Evolutionary conservation across 78 protist genomes (phyloP), one percentile per base, ranked within the genome.

Genomic region (Protostelium mycophagum): DNA sequence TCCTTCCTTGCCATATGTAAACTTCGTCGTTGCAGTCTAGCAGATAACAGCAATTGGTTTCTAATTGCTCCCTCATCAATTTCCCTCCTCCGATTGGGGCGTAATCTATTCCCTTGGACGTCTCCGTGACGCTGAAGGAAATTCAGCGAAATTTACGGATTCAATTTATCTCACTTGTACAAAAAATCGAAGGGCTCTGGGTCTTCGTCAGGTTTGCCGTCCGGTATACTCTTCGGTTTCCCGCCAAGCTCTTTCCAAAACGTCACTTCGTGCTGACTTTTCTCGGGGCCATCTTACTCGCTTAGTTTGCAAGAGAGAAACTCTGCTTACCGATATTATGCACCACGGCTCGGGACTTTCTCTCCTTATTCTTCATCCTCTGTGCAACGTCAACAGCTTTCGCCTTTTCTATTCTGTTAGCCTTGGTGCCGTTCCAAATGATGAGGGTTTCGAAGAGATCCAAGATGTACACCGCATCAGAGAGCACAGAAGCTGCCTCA

Each of bases 311-410:
- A 5, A 85, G 37, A 25, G 37, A 35, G 37, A 85, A 23, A 5
- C 16, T 36, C 86, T 36, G 16, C 86, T 37, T 16, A 85, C 86
- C 86, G 63, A 85, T 85, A 16, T 35, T 36, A 23, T 25, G 5
- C 35, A 85, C 37, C 16, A 23, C 36, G 5, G 86, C 86, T 16
- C 36, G 5, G 29, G 36, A 37, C 36, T 36, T 36, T 16, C 95
- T 34, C 85, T 93, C 95, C 89, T 93, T 93, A 23, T 83, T 36
- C 83, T 91, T 85, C 85, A 93, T 93, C 84, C 95, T 87, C 63
- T 86, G 86, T 28, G 95, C 95, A 63, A 93, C 86, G 38, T 93
- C 95, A 31, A 90, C 28, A 35, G 95, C 95, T 36, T 93, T 90
- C 35, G 95, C 95, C 38, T 85, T 84, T 28, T 93, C 90, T 0